Evolutionary conservation across 306 rosid genomes (phyloP).

Genomic region (Rubus idaeus): DNA sequence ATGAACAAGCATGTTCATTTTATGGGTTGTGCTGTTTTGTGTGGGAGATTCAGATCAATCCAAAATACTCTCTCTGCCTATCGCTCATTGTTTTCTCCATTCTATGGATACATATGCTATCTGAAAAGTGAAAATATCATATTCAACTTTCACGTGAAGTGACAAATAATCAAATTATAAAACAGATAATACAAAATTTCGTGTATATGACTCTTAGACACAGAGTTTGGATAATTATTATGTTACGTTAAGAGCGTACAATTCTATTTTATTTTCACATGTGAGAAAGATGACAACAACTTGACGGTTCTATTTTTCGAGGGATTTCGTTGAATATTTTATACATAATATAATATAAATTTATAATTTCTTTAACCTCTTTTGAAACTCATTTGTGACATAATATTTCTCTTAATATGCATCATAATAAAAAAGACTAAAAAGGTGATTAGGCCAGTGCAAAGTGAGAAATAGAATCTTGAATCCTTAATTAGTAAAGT

Average conservation of each 20-base stretch:
- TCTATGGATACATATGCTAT: too few species aligned
- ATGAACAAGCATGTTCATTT: conserved; percentile 11
- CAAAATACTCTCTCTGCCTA: too few species aligned
- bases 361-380: not conserved
- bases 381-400: not conserved
- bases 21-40: not conserved
- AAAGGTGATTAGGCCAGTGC: conserved; percentile 6
- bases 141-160: not conserved
- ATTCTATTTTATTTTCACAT: too few species aligned
- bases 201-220: too few species aligned
- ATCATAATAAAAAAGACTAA: conserved; percentile 5
- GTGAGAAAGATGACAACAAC: too few species aligned
- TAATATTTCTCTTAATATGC: conserved; percentile 20
- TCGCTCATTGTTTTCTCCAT: too few species aligned
- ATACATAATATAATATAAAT: not conserved
- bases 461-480: conserved; percentile 19
- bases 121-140: too few species aligned
- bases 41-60: not conserved
- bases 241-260: too few species aligned
- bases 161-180: fast-evolving
- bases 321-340: too few species aligned
- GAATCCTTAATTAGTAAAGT: conserved; percentile 7
- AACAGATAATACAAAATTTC: not conserved
- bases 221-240: too few species aligned
- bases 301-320: too few species aligned